phyloP scores from a whole-genome alignment of 257 asterid genomes.

The Paulownia fortunei region DNA sequence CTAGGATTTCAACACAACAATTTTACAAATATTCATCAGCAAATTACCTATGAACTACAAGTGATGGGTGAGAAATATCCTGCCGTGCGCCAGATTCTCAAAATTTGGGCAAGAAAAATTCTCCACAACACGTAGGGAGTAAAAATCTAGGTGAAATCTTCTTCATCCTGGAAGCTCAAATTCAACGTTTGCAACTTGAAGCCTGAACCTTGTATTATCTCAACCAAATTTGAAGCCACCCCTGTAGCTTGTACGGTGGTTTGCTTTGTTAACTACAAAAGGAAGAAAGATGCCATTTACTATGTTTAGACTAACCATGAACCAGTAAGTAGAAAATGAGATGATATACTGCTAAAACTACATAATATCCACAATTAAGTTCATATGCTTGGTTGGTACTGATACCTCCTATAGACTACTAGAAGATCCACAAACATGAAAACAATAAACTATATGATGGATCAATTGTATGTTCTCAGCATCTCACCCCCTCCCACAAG shows the following conservation, averaged over 20 bases:
- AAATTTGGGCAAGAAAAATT: slow-evolving; percentile 24
- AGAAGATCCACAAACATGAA: neutral
- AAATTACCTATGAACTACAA: slow-evolving; percentile 1
- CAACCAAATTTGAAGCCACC: slow-evolving; percentile 92
- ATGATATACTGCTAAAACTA: neutral
- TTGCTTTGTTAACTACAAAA: slow-evolving; percentile 68
- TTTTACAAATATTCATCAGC: slow-evolving; percentile 24
- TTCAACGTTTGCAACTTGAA: slow-evolving; percentile 90
- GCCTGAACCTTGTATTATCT: slow-evolving; percentile 88
- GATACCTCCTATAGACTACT: neutral
- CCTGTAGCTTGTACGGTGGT: slow-evolving; percentile 96
- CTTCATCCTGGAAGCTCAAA: slow-evolving; percentile 94
- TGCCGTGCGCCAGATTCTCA: slow-evolving; percentile 20
- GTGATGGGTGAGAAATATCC: neutral
- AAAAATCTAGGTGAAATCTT: slow-evolving; percentile 58
- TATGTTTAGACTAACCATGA: neutral
- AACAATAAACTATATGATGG: neutral
- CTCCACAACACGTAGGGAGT: neutral
- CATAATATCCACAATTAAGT: neutral
- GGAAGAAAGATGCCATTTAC: neutral
- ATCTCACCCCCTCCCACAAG: neutral
- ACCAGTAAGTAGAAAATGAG: slow-evolving; percentile 27
- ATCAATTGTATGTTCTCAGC: slow-evolving; percentile 7
- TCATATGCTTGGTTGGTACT: neutral
- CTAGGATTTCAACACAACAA: neutral